Percentiles rank a stretch among this genome's conserved stretches.
phyloP scores from a whole-genome alignment of 1,139 yeast genomes.

The Saccharomyces hybrid region DNA sequence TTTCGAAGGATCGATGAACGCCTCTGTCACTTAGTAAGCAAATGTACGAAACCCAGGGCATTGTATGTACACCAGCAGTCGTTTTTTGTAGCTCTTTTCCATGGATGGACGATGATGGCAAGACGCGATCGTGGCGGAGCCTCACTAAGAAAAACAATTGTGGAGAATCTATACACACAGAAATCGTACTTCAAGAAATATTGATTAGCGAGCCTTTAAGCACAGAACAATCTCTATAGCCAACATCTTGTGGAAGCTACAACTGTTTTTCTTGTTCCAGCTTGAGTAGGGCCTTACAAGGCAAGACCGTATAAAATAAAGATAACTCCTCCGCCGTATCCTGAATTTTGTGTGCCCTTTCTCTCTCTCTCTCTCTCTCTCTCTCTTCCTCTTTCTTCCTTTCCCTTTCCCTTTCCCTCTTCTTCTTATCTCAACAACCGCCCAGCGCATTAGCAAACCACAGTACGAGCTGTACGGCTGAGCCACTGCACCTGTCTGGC shows the following conservation, averaged over 20 bases:
- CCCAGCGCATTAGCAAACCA: not conserved
- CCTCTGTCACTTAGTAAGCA: conserved; percentile 99
- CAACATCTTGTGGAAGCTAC: not conserved
- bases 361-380: not conserved
- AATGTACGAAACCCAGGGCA: conserved; percentile 66
- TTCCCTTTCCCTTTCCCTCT: not conserved
- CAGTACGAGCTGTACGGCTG: not conserved
- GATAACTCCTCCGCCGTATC: not conserved
- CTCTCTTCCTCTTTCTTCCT: not conserved
- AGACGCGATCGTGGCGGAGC: not conserved
- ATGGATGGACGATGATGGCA: not conserved
- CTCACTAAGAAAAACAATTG: not conserved
- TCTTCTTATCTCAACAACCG: not conserved
- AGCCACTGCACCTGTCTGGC: not conserved
- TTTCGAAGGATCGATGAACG: conserved; percentile 35
- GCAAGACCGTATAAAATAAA: not conserved
- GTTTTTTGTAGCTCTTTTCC: not conserved
- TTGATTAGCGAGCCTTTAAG: not conserved
- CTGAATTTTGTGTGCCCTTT: not conserved
- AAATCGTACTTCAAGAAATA: not conserved
- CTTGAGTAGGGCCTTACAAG: not conserved
- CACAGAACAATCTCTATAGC: not conserved
- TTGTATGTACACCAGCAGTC: no score
- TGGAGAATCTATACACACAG: not conserved
- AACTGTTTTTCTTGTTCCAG: not conserved